A percentile compares a stretch with the other conserved stretches of the same genome.
Evolutionary conservation across 768 basidiomycete genomes (phyloP).

Genomic region (Trametes meyenii): DNA sequence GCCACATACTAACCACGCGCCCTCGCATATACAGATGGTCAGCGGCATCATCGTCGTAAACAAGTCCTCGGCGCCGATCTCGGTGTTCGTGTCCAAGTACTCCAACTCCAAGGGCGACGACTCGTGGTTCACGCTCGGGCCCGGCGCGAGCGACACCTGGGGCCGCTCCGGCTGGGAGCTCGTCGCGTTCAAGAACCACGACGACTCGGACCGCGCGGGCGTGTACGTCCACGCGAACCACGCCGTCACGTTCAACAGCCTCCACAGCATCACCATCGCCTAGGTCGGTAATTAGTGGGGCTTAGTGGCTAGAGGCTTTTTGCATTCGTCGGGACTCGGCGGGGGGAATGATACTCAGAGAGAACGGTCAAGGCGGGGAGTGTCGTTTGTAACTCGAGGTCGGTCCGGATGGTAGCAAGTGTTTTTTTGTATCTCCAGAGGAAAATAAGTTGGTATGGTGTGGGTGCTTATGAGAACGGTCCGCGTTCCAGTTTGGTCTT

Average conservation of each 20-base stretch:
- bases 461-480: too few relatives aligned
- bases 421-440: too few relatives aligned
- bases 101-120: slow-evolving; percentile 10
- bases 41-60: slow-evolving; percentile 17
- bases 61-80: background rate
- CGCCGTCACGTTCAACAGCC: slow-evolving; percentile 5
- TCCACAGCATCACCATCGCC: background rate
- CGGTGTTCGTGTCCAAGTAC: slow-evolving; percentile 20
- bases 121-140: slow-evolving; percentile 10
- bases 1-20: too few relatives aligned
- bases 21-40: background rate
- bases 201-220: slow-evolving; percentile 12
- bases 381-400: too few relatives aligned
- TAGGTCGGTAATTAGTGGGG: too few relatives aligned
- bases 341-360: too few relatives aligned
- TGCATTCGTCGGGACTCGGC: too few relatives aligned
- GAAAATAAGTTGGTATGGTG: too few relatives aligned
- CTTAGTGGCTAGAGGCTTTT: too few relatives aligned
- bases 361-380: too few relatives aligned
- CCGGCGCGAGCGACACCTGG: slow-evolving; percentile 16
- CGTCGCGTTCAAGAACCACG: slow-evolving; percentile 16
- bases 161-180: slow-evolving; percentile 15
- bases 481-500: too few relatives aligned
- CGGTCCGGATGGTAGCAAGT: too few relatives aligned
- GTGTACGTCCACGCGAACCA: slow-evolving; percentile 10